Evolutionary conservation across 768 basidiomycete species (phyloP).

Genomic region (Sistotremastrum suecicum): DNA sequence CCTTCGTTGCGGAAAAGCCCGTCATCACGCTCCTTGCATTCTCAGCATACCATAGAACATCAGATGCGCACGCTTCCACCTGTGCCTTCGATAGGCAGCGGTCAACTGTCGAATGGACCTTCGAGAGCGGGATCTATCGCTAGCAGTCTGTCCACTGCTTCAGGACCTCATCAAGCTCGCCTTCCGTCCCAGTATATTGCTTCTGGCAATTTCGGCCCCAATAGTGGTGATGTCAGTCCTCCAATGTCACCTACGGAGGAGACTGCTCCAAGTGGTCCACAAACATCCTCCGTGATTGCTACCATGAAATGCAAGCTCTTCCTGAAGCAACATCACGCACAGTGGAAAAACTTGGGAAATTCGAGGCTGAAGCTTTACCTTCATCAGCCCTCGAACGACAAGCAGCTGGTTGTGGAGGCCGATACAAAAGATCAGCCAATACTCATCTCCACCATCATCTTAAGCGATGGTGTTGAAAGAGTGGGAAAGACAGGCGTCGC

Average conservation of each 20-base stretch:
- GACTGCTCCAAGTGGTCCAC: constrained; percentile 43
- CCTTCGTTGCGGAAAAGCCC: too few species aligned
- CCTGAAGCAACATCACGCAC: constrained; percentile 87
- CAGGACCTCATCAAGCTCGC: too few species aligned
- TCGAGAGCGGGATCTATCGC: too few species aligned
- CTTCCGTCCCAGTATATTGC: too few species aligned
- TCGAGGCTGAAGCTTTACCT: constrained; percentile 80
- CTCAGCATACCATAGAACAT: too few species aligned
- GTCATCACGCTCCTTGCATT: too few species aligned
- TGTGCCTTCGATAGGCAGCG: too few species aligned
- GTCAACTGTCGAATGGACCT: too few species aligned
- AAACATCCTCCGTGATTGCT: constrained; percentile 64
- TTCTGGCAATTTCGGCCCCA: too few species aligned
- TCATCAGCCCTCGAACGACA: constrained; percentile 75
- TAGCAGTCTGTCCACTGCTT: too few species aligned
- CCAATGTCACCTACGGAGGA: constrained; percentile 68
- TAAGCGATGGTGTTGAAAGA: constrained; percentile 92
- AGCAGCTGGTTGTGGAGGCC: constrained; percentile 90
- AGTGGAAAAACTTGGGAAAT: constrained; percentile 91
- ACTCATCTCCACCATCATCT: constrained; percentile 88
- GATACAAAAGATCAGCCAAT: constrained; percentile 63
- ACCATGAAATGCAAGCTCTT: constrained; percentile 99
- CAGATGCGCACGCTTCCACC: too few species aligned
- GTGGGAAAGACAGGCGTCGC: constrained; percentile 99
- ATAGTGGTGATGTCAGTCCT: constrained; percentile 49